Evolutionary conservation across 1,284 basidiomycete genomes (phyloP), one percentile per base, ranked within the genome.

Genomic region (Naganishia albida): DNA sequence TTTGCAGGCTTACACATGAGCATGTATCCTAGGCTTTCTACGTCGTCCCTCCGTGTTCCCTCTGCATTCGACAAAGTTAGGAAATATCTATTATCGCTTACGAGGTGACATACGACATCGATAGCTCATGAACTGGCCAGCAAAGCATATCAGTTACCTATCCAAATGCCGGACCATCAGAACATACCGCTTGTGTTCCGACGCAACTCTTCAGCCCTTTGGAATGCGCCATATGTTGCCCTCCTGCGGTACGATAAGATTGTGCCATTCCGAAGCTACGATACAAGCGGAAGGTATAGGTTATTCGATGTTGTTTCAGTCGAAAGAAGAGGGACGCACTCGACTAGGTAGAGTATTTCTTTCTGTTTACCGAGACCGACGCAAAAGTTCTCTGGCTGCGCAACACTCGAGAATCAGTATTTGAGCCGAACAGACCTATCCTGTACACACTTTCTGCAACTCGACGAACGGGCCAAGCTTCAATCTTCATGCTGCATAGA

Each of bases 131-230:
- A 67, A 67, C 67, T 67, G 20, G 10, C 6, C 16, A 16, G n/a
- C n/a, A n/a, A n/a, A n/a, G n/a, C n/a, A n/a, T n/a, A n/a, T n/a
- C n/a, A n/a, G n/a, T n/a, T n/a, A n/a, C n/a, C n/a, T n/a, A n/a
- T n/a, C n/a, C n/a, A n/a, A n/a, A n/a, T n/a, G n/a, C n/a, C n/a
- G n/a, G n/a, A n/a, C n/a, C n/a, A n/a, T n/a, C n/a, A n/a, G n/a
- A n/a, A 38, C 67, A 20, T 51, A 67, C 67, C 20, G 63, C 62
- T 43, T 67, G 67, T 40, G 67, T 67, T 15, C 67, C 67, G 6
- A 67, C 53, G 18, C 63, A 57, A 18, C 63, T 44, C 16, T 57
- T 49, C 26, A 15, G 23, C 16, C 64, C 57, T 25, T 48, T 30
- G 10, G 51, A 49, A 15, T 50, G 51, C 2, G 56, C 43, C 20